Evolutionary conservation across 2,329 filamentous ascomycete genomes (phyloP), one percentile per base, ranked within the genome.

Genomic region (Colletotrichum sp.): DNA sequence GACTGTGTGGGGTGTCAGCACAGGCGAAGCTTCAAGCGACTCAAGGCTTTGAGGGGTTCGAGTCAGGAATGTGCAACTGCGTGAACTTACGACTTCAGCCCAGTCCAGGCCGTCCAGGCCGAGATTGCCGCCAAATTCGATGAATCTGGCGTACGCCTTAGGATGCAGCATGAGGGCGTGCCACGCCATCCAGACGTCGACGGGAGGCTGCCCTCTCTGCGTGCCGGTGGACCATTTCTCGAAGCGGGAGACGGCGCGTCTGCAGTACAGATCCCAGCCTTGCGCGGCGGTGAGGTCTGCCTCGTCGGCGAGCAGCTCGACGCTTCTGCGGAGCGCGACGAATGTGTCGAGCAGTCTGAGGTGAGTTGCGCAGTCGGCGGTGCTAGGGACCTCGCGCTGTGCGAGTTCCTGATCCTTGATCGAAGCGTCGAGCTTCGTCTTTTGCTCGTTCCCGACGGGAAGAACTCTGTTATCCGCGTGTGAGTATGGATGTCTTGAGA

Each of bases 261-360:
- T 75, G 27, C 81, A 57, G 34, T 76, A 82, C n/a, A 47, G 43
- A 8, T 74, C 59, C 80, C 80, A 82, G 38, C 79, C 80, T 24
- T 54, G 58, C 21, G 64, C 72, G 43, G 69, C 69, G 6, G 47
- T 31, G 15, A 68, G 69, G 24, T 54, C 21, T 4, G 69, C 63
- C 7, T 70, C 59, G 65, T 12, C 33, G 71, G 79, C 6, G 55
- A 61, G 31, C 76, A 79, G 8, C 29, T 71, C 62, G 79, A 75
- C 8, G 70, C 72, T 18, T 43, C 51, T n/a, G 77, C 87, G 86
- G n/a, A 93, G 81, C 47, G 87, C 84, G 51, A 88, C 86, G 66
- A 93, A 86, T 8, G 87, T 86, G 73, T 92, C 87, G 1, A 93
- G 84, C 2, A 93, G 83, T 78, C 92, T 90, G 15, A 93, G 84